Evolutionary conservation across 768 basidiomycete genomes (phyloP), one percentile per base, ranked within the genome.

Genomic region (Suillus tomentosus): DNA sequence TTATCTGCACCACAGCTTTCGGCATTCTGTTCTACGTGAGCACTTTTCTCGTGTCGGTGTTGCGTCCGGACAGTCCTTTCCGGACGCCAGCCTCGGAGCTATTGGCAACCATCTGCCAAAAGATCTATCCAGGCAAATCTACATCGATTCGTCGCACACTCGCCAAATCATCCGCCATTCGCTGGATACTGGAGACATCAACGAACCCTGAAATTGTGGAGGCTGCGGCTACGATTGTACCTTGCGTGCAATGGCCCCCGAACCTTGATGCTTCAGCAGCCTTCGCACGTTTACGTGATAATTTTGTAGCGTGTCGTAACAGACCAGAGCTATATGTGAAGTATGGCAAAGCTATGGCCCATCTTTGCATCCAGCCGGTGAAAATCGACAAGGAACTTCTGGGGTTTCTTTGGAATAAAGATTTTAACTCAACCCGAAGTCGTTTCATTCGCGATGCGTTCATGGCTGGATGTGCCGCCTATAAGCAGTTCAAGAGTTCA

Each of bases 171-270:
- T 55, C 54, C 5, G n/a, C 63, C 5, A 61, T 69, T 15, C 43
- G 53, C 34, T 71, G 70, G 70, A 39, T 71, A 14, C 60, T 71
- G 14, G 65, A 67, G 31, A 71, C 62, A 13, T 71, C 68, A 13
- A 59, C 60, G 34, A 36, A 54, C 31, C 31, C 17, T 5, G 19
- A 36, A n/a, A 10, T 7, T n/a, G 10, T 54, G 1, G 17, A 54
- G 11, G 53, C 17, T 54, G 34, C 53, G 19, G 53, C 19, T 19
- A 19, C 19, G 9, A 54, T 54, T 10, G 3, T 54, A n/a, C 53
- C 34, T 36, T 19, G 5, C 53, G 19, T 13, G 1, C 17, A 34
- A 5, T 54, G 53, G 53, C 10, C 34, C 2, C 53, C 10, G 10
- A n/a, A n/a, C 17, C 0, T 54, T 5, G 53, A 34, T 34, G 53